Evolutionary conservation across 257 asterid species (phyloP), one percentile per base, ranked within the genome.

Genomic region (Solanum medicagineum): DNA sequence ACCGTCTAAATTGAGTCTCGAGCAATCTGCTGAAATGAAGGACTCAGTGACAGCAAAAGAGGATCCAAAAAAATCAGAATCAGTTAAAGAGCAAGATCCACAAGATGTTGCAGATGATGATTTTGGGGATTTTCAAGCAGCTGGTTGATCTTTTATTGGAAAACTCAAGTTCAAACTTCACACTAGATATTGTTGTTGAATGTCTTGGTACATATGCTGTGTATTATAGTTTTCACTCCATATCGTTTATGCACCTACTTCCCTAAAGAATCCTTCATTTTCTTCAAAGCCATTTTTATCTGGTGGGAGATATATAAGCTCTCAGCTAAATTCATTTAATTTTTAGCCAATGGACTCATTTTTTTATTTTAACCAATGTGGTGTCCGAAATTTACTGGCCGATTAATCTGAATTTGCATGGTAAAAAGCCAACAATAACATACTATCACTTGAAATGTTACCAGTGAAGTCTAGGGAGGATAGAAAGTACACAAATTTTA

Each of bases 61-160:
- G 63, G 89, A 69, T 70, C 20, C 89, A 6, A 45, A 88, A 77
- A 93, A 87, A 87, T 71, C 91, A 29, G 87, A 88, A 53, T 29
- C 90, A 13, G 44, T 68, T 40, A 88, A 71, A 85, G 86, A 80
- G 32, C 87, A 89, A 90, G 91, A 57, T 68, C 59, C 89, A 22
- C 92, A 86, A 44, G 94, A 89, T 69, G 74, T 68, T 16, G 93
- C 89, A 26, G 99, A 97, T 16, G 99, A 97, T 74, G 98, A 95
- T 87, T 97, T 97, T 83, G 98, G 99, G 36, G 99, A 97, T 91
- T 97, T 97, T 90, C 99, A 97, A 91, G 97, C 95, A 81, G 99
- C 99, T 80, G 93, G 93, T 22, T 94, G 86, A 84, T 75, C 53
- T 86, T 56, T 60, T 84, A 57, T 55, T 84, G 85, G 66, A 79